These are phyloP conservation scores for Monosporascus sp. DNA, from an alignment of 2,329 filamentous ascomycete species.

Conservation along the genomic window DNA sequence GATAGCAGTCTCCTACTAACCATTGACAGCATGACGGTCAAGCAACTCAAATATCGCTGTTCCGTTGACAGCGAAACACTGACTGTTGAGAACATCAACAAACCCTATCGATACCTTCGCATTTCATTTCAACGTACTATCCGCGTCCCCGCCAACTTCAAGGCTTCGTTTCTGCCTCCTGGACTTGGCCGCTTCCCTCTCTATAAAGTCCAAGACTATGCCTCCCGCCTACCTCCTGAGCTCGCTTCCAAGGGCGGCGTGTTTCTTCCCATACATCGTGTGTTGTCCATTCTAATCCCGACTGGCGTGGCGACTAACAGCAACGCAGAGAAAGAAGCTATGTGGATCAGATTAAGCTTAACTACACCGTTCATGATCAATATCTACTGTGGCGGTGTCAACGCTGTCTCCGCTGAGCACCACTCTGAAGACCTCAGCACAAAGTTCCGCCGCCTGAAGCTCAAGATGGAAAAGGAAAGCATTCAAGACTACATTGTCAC, in stretches of 20 bases:
- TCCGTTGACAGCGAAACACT: background rate
- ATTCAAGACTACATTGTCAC: slow-evolving; percentile 30
- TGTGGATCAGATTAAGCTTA: slow-evolving; percentile 31
- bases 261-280: slow-evolving; percentile 40
- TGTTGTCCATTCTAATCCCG: background rate
- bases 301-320: background rate
- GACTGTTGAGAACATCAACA: background rate
- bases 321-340: slow-evolving; percentile 27
- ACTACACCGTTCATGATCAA: slow-evolving; percentile 30
- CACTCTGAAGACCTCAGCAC: slow-evolving; percentile 13
- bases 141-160: slow-evolving; percentile 34
- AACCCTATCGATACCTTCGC: slow-evolving; percentile 8
- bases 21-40: no score
- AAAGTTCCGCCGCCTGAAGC: slow-evolving; percentile 7
- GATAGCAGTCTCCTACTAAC: no score
- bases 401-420: slow-evolving; percentile 33
- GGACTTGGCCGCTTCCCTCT: slow-evolving; percentile 33
- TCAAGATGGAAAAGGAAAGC: background rate
- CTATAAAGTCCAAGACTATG: slow-evolving; percentile 28
- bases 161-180: slow-evolving; percentile 27
- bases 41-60: background rate
- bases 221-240: slow-evolving; percentile 23
- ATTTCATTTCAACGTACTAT: slow-evolving; percentile 36
- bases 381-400: slow-evolving; percentile 34
- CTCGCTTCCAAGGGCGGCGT: slow-evolving; percentile 36